These are phyloP conservation scores for Zanthoxylum bungeanum DNA, from an alignment of 345 rosid genomes.

Conservation along the genomic window DNA sequence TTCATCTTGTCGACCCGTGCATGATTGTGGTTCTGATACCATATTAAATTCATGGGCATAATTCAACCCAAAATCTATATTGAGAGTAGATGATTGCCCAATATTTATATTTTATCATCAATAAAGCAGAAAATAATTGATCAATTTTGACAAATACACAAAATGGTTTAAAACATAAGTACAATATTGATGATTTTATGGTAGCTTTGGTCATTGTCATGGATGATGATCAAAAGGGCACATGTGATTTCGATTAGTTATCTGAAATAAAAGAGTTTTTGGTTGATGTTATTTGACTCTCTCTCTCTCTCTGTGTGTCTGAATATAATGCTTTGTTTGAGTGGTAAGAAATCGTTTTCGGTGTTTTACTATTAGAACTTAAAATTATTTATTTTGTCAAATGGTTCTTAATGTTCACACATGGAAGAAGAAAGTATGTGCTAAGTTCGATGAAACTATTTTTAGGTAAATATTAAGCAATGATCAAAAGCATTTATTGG, in stretches of 20 bases:
- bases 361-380: background rate
- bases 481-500: background rate
- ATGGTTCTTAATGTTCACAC: too few relatives aligned
- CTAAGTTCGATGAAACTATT: background rate
- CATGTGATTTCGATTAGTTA: background rate
- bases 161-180: background rate
- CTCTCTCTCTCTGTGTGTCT: background rate
- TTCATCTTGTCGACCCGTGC: too few relatives aligned
- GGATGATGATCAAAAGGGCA: background rate
- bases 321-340: background rate
- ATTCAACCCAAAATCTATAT: too few relatives aligned
- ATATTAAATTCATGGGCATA: too few relatives aligned
- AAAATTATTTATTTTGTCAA: too few relatives aligned
- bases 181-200: background rate
- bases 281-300: background rate
- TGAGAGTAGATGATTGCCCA: too few relatives aligned
- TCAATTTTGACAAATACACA: background rate
- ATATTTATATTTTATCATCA: too few relatives aligned
- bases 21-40: too few relatives aligned
- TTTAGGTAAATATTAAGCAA: background rate
- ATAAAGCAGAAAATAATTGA: background rate
- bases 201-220: background rate
- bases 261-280: background rate
- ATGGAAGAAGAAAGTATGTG: background rate
- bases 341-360: constrained; percentile 24